These are phyloP conservation scores for Kwoniella shivajii DNA, from an alignment of 1,284 basidiomycete species.

Conservation along the genomic window DNA sequence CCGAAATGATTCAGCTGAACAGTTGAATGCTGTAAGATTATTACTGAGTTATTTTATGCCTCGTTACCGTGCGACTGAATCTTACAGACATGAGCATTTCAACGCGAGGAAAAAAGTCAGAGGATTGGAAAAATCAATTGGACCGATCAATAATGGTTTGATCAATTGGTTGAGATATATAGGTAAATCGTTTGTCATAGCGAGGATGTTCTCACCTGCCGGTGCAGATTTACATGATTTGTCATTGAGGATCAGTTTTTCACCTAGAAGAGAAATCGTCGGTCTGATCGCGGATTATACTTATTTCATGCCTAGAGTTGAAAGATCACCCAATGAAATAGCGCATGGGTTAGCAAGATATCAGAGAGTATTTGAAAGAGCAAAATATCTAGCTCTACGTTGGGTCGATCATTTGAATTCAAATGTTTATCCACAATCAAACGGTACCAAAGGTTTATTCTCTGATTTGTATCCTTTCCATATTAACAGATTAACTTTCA, in stretches of 20 bases:
- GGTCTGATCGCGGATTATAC: conserved; percentile 14
- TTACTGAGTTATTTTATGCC: conserved; percentile 10
- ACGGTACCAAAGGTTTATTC: neutral
- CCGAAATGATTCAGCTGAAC: neutral
- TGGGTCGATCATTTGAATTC: conserved; percentile 16
- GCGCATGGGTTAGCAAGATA: neutral
- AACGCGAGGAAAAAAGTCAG: neutral
- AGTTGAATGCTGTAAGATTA: neutral
- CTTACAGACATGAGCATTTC: neutral
- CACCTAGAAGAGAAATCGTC: neutral
- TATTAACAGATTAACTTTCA: conserved; percentile 3
- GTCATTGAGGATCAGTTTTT: neutral
- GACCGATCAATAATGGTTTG: neutral
- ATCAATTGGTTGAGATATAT: conserved; percentile 16
- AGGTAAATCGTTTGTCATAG: conserved; percentile 9
- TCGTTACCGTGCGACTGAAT: conserved; percentile 1
- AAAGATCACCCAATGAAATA: neutral
- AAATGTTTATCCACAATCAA: conserved; percentile 1
- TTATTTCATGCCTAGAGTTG: conserved; percentile 9
- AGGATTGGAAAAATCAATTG: neutral
- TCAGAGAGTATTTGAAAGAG: neutral
- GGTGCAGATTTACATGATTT: neutral
- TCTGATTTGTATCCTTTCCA: conserved; percentile 9
- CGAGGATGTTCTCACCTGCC: conserved; percentile 10
- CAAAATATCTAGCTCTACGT: neutral